Evolutionary conservation across 352 stramenopile genomes (phyloP), one percentile per base, ranked within the genome.

Genomic region (Phytopythium vexans): DNA sequence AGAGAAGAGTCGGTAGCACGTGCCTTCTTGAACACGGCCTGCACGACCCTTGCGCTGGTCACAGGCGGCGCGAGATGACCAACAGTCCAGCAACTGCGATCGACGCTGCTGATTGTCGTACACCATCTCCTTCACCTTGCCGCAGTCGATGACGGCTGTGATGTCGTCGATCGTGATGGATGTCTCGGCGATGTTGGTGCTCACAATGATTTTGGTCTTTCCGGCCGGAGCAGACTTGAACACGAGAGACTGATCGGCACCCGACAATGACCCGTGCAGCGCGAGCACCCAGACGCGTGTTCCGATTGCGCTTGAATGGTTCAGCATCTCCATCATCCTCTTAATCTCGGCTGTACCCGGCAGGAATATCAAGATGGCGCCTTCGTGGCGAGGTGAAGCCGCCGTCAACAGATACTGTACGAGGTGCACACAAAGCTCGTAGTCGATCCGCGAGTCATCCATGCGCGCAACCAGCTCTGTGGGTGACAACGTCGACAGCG

Each of bases 381-480:
- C 83, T 15, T 82, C 63, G 8, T 68, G 46, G 40, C 68, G 60
- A 11, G 48, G 48, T 1, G 36, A 38, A 15, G 48, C 48, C 6
- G 21, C 27, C 14, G 48, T 54, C 2, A 82, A 80, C 54, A 97
- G 83, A 51, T 95, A 66, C 47, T 88, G 68, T 14, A 97, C 58
- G 12, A 98, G 64, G 34, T 88, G 69, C n/a, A 82, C 74, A 27
- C 95, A 89, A 15, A 98, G 62, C 43, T 97, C 88, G 66, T 98
- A 98, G 68, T 98, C 97, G 33, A 98, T 97, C 9, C 91, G 68
- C 15, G 73, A 82, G 68, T 98, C 88, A 56, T 98, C 92, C 40
- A 97, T 62, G 35, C 85, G 74, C 36, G 76, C 62, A 15, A 92
- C 66, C 36, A 89, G 66, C 53, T 89, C 68, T 9, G 69, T 52